phyloP scores from a whole-genome alignment of 164 flowering plant genomes.

The Chimonanthus praecox region DNA sequence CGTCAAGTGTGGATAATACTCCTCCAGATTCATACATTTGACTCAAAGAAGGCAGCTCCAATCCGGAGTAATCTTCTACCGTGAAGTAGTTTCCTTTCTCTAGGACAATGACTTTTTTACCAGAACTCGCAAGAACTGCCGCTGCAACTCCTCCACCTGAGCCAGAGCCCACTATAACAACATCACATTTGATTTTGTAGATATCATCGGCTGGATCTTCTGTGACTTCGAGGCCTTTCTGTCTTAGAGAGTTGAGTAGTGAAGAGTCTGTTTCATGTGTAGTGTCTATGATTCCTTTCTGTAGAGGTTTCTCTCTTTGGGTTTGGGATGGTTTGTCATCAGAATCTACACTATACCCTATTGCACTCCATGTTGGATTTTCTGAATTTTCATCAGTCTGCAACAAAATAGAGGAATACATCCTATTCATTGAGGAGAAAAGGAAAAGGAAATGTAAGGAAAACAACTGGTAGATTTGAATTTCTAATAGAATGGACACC shows the following conservation, averaged over 20 bases:
- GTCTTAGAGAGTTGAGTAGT: conserved; percentile 29
- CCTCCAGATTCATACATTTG: conserved; percentile 61
- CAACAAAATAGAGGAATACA: conserved; percentile 1
- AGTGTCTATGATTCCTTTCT: conserved; percentile 50
- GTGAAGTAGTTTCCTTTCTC: conserved; percentile 68
- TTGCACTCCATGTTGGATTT: conserved; percentile 51
- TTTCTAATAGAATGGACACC: no score
- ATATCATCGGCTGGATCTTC: conserved; percentile 20
- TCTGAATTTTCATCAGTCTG: conserved; percentile 44
- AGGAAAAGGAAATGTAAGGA: not conserved
- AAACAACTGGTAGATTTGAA: not conserved
- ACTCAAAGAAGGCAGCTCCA: conserved; percentile 55
- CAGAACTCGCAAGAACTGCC: conserved; percentile 51
- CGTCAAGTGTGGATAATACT: conserved; percentile 27
- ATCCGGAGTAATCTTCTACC: conserved; percentile 40
- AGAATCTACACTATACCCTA: conserved; percentile 31
- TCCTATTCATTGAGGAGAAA: not conserved
- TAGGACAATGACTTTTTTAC: conserved; percentile 50
- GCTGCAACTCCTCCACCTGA: conserved; percentile 78
- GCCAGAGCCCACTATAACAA: conserved; percentile 60
- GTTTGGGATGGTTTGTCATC: conserved; percentile 11
- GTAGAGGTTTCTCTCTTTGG: conserved; percentile 27
- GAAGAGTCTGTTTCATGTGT: conserved; percentile 30
- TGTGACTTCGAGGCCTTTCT: conserved; percentile 40
- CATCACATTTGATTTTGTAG: conserved; percentile 52